phyloP scores from a whole-genome alignment of 306 rosid species.

The Castanea sativa region DNA sequence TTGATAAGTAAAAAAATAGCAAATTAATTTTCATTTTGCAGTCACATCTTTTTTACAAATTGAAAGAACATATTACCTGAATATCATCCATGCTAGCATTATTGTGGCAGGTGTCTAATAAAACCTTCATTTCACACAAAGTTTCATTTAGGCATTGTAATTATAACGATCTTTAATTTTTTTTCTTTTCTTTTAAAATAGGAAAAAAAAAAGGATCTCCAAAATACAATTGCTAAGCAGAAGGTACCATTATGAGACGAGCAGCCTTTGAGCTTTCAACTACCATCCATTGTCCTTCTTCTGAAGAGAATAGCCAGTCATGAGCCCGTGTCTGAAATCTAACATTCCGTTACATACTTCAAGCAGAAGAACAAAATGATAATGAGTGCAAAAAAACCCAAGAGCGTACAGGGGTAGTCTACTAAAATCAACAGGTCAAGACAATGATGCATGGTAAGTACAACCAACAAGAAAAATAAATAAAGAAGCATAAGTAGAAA shows the following conservation, averaged over 20 bases:
- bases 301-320: conserved; percentile 93
- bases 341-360: conserved; percentile 27
- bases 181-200: too few relatives aligned
- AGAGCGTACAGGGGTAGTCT: too few relatives aligned
- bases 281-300: conserved; percentile 98
- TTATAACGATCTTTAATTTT: background rate
- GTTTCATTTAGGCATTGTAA: conserved; percentile 30
- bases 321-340: conserved; percentile 69
- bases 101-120: conserved; percentile 65
- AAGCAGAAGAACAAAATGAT: conserved; percentile 9
- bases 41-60: background rate
- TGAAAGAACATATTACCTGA: conserved; percentile 54
- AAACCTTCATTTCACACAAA: conserved; percentile 50
- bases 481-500: too few relatives aligned
- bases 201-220: background rate
- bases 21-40: too few relatives aligned
- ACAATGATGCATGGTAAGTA: too few relatives aligned
- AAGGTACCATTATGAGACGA: conserved; percentile 81
- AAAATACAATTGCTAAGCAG: background rate
- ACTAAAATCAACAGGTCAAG: too few relatives aligned
- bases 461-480: too few relatives aligned
- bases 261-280: conserved; percentile 89
- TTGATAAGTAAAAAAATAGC: too few relatives aligned
- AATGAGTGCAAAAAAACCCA: too few relatives aligned
- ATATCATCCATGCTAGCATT: conserved; percentile 78